Conservation (phyloP, 176 grass and related monocot species). For the Puccinellia tenuiflora region DNA sequence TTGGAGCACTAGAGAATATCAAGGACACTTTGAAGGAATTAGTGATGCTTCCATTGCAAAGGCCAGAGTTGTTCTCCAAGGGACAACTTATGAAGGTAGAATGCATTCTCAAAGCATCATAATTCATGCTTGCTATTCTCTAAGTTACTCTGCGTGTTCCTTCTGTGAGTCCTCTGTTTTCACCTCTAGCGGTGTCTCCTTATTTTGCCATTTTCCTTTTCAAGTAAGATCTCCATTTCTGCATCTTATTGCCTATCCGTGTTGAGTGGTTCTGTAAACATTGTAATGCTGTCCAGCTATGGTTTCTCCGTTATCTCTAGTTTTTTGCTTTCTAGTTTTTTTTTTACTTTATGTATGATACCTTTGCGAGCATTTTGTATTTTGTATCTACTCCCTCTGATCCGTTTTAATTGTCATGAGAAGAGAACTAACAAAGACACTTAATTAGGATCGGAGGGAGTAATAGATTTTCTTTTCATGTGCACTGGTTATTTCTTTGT, state of each 20-base stretch:
- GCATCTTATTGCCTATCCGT: neutral
- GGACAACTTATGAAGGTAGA: conserved; percentile 95
- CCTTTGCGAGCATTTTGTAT: neutral
- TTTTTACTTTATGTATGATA: neutral
- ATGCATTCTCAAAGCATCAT: neutral
- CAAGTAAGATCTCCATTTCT: neutral
- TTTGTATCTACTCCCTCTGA: neutral
- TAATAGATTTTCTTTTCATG: neutral
- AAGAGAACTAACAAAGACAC: too few relatives aligned
- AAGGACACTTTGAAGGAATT: conserved; percentile 98
- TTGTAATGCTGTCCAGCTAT: neutral
- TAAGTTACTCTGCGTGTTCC: neutral
- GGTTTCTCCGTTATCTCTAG: neutral
- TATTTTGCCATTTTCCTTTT: neutral
- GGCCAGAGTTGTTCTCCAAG: conserved; percentile 91
- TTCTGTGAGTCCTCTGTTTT: neutral
- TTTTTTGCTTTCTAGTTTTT: neutral
- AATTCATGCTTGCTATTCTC: neutral
- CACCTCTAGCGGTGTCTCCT: neutral
- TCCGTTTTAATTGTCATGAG: too few relatives aligned
- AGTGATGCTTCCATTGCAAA: conserved; percentile 98
- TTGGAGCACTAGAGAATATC: conserved; percentile 92
- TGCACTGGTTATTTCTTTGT: neutral
- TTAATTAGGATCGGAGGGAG: too few relatives aligned
- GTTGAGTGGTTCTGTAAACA: neutral